phyloP scores from a whole-genome alignment of 371 early-diverging fungal species.

The Conidiobolus incongruus region DNA sequence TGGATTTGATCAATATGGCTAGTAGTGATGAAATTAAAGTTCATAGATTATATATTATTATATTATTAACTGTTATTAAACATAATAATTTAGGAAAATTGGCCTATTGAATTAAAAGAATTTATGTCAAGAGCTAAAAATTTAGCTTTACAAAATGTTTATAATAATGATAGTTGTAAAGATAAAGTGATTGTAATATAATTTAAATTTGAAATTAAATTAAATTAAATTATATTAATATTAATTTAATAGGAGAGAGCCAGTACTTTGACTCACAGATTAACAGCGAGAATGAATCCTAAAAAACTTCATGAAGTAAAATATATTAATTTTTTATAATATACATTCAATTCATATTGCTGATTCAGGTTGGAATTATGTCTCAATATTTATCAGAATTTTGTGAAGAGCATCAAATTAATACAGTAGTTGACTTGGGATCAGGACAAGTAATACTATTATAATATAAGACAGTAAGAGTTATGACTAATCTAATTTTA shows the following conservation, averaged over 20 bases:
- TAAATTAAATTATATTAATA: not conserved
- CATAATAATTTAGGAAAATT: not conserved
- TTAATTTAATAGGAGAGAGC: not conserved
- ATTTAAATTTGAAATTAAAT: not conserved
- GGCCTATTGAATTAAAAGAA: not conserved
- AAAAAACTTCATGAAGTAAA: constrained; percentile 43
- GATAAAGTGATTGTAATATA: not conserved
- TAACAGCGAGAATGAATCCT: constrained; percentile 26
- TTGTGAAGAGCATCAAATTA: constrained; percentile 10
- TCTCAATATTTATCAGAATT: constrained; percentile 16
- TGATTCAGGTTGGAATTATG: constrained; percentile 9
- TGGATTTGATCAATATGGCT: no score
- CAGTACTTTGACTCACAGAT: not conserved
- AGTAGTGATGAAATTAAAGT: no score
- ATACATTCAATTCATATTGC: not conserved
- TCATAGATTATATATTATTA: no score
- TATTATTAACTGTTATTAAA: no score
- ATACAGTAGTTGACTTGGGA: constrained; percentile 27
- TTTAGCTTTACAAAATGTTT: not conserved
- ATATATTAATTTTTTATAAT: not conserved
- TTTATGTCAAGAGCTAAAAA: not conserved
- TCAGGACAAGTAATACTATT: constrained; percentile 17
- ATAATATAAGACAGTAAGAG: no score
- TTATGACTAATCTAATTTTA: constrained; percentile 2
- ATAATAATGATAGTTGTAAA: not conserved